Percentiles rank a stretch among this genome's conserved stretches.
Evolutionary conservation across 2,329 filamentous ascomycete species (phyloP).

Genomic region (Aotearoamyces nothofagi): DNA sequence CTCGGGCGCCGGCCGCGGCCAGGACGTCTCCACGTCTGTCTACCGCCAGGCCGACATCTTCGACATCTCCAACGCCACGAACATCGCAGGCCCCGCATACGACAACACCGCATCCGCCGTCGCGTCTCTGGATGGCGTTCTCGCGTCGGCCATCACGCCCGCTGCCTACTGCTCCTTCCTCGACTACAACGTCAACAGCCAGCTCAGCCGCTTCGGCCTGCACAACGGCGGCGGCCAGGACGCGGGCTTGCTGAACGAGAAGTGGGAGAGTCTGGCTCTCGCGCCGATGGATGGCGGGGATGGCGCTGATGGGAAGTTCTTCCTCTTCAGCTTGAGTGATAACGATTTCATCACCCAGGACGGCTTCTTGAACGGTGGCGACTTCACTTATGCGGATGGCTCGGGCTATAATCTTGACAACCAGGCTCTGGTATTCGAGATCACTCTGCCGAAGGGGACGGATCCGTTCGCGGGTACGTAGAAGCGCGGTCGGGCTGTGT

Average conservation of each 20-base stretch:
- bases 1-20: constrained; percentile 40
- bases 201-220: constrained; percentile 49
- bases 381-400: constrained; percentile 34
- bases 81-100: constrained; percentile 34
- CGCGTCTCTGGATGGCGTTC: constrained; percentile 28
- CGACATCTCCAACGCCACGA: constrained; percentile 43
- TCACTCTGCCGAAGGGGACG: constrained; percentile 9
- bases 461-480: neutral
- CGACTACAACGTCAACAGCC: constrained; percentile 49
- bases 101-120: constrained; percentile 22
- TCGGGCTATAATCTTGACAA: constrained; percentile 40
- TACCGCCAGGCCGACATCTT: constrained; percentile 60
- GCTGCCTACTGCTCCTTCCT: constrained; percentile 51
- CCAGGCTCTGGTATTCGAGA: constrained; percentile 40
- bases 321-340: constrained; percentile 51
- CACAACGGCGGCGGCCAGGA: constrained; percentile 53
- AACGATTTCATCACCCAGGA: constrained; percentile 66
- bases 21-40: constrained; percentile 31
- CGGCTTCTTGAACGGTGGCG: constrained; percentile 37
- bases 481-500: no score
- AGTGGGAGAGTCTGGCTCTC: constrained; percentile 58
- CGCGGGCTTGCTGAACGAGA: constrained; percentile 50
- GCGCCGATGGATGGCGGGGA: constrained; percentile 36
- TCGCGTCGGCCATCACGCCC: constrained; percentile 37
- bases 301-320: constrained; percentile 41